These are phyloP conservation scores for Venturia asperata DNA, from an alignment of 2,329 filamentous ascomycete genomes.

Conservation along the genomic window DNA sequence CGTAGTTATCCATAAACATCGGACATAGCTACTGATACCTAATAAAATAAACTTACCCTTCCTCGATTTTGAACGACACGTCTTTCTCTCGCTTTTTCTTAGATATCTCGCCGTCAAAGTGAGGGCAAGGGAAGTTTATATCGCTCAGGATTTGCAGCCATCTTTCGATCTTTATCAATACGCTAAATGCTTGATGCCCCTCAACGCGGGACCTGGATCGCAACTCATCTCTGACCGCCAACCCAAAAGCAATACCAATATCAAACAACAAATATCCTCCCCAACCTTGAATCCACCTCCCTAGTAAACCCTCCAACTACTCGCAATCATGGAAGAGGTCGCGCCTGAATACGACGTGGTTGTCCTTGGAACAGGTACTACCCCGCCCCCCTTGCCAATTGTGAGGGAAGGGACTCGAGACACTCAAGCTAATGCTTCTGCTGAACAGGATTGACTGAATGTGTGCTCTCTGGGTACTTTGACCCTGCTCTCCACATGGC, in stretches of 20 bases:
- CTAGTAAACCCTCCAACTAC: neutral
- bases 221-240: constrained; percentile 8
- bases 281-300: neutral
- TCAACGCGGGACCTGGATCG: neutral
- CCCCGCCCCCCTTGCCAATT: constrained; percentile 27
- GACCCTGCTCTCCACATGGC: neutral
- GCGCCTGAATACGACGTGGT: constrained; percentile 98
- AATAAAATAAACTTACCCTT: no score
- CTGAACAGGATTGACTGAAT: constrained; percentile 82
- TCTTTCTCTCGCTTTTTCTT: no score
- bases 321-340: constrained; percentile 83
- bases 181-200: neutral
- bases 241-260: constrained; percentile 3
- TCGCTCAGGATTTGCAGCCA: no score
- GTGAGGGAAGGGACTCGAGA: neutral
- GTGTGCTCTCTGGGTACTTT: constrained; percentile 87
- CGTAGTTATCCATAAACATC: no score
- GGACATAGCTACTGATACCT: no score
- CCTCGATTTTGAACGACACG: no score
- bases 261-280: neutral
- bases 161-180: no score
- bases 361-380: constrained; percentile 91
- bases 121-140: no score
- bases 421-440: constrained; percentile 26
- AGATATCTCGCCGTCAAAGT: no score